Conservation (phyloP, 2,329 filamentous ascomycete genomes). For the Alternaria panax region DNA sequence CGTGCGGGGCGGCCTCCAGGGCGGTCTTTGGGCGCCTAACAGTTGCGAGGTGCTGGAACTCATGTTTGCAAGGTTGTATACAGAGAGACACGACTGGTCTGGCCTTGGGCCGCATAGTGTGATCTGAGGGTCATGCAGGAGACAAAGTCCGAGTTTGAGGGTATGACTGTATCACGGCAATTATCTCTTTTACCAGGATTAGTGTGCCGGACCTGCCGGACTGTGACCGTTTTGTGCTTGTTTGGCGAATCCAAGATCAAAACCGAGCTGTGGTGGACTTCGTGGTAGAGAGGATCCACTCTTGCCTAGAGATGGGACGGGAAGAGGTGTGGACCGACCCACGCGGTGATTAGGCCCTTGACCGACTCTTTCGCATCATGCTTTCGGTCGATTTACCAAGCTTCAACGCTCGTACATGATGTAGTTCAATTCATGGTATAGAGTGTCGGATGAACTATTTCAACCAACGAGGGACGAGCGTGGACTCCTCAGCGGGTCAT, state of each 20-base stretch:
- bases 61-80: conserved; percentile 29
- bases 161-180: conserved; percentile 2
- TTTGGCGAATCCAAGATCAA: conserved; percentile 13
- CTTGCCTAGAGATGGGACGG: conserved; percentile 2
- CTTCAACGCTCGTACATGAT: conserved; percentile 10
- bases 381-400: conserved; percentile 8
- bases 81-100: conserved; percentile 15
- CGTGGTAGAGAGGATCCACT: neutral
- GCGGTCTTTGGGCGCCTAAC: conserved; percentile 41
- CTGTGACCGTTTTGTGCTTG: conserved; percentile 9
- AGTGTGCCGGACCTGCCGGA: conserved; percentile 7
- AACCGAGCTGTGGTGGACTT: conserved; percentile 1
- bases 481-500: conserved; percentile 14
- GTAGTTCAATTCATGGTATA: conserved; percentile 7
- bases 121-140: conserved; percentile 14
- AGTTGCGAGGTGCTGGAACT: conserved; percentile 15
- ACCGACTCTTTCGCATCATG: neutral
- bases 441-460: conserved; percentile 14
- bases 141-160: conserved; percentile 3
- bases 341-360: conserved; percentile 5
- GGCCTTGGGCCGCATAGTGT: conserved; percentile 11
- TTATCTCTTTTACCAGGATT: neutral
- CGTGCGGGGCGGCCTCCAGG: conserved; percentile 24
- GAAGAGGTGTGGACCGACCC: conserved; percentile 5
- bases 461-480: conserved; percentile 22